A percentile compares a stretch with the other conserved stretches of the same genome.
These are phyloP conservation scores for Aspergillus transmontanensis DNA, from an alignment of 2,329 filamentous ascomycete genomes.

Conservation along the genomic window DNA sequence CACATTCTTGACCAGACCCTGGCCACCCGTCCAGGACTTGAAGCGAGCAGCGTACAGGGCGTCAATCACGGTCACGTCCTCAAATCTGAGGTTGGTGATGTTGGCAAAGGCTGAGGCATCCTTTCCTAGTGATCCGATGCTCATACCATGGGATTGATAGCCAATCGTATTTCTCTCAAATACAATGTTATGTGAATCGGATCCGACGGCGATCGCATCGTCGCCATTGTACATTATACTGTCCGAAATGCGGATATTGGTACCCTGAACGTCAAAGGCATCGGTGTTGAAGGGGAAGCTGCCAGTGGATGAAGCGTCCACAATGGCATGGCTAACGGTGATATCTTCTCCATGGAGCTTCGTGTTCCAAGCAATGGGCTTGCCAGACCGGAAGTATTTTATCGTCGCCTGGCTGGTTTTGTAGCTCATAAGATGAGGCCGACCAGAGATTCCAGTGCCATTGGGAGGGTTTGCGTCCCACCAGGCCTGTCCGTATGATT, in stretches of 20 bases:
- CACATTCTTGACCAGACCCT: conserved; percentile 47
- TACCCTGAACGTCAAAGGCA: conserved; percentile 35
- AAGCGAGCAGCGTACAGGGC: conserved; percentile 48
- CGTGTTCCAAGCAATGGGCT: conserved; percentile 50
- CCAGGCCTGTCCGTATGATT: conserved; percentile 50
- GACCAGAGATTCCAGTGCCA: conserved; percentile 40
- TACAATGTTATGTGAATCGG: conserved; percentile 41
- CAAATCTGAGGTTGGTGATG: conserved; percentile 46
- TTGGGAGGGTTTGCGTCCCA: conserved; percentile 48
- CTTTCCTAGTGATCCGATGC: conserved; percentile 47
- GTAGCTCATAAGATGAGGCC: conserved; percentile 47
- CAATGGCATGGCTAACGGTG: conserved; percentile 42
- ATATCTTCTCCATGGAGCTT: conserved; percentile 45
- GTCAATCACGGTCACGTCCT: conserved; percentile 46
- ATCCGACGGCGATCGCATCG: conserved; percentile 46
- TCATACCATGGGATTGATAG: conserved; percentile 49
- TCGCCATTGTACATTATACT: conserved; percentile 47
- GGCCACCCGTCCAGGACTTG: conserved; percentile 49
- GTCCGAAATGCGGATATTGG: conserved; percentile 31
- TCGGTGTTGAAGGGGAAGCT: conserved; percentile 49
- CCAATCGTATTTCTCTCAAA: conserved; percentile 46
- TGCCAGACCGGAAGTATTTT: conserved; percentile 45
- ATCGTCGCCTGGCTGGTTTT: conserved; percentile 40
- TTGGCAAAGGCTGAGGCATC: conserved; percentile 40
- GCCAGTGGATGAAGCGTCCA: conserved; percentile 42